Percentiles rank a stretch among this genome's conserved stretches.
Evolutionary conservation across 2,329 filamentous ascomycete genomes (phyloP).

Genomic region (Phyllachora maydis): DNA sequence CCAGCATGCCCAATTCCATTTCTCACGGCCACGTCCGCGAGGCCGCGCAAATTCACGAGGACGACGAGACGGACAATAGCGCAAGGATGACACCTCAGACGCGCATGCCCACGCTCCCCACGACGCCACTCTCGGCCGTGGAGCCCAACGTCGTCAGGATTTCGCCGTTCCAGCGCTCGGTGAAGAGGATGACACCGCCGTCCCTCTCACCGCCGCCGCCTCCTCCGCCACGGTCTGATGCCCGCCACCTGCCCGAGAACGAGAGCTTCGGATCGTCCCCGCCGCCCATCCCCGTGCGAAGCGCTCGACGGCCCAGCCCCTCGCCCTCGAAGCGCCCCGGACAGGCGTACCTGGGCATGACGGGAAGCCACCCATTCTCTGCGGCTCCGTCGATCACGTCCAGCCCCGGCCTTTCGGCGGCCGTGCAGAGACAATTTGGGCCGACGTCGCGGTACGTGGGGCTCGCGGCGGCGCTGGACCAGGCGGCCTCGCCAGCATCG

Average conservation of each 20-base stretch:
- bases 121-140: conserved; percentile 5
- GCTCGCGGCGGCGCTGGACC: too few relatives aligned
- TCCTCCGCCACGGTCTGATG: conserved; percentile 2
- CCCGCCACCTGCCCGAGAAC: conserved; percentile 3
- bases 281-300: conserved; percentile 6
- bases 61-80: conserved; percentile 8
- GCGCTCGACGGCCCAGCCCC: too few relatives aligned
- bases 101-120: conserved; percentile 5
- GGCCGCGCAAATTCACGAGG: conserved; percentile 13
- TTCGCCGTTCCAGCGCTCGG: conserved; percentile 4
- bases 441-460: conserved; percentile 1
- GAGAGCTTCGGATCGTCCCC: conserved; percentile 1
- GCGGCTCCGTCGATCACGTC: conserved; percentile 4
- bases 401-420: conserved; percentile 8
- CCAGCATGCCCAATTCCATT: conserved; percentile 7
- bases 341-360: too few relatives aligned
- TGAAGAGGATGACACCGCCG: conserved; percentile 5
- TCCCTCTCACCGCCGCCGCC: too few relatives aligned
- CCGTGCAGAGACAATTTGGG: conserved; percentile 12
- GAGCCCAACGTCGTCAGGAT: conserved; percentile 8
- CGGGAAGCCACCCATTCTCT: too few relatives aligned
- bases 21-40: conserved; percentile 14
- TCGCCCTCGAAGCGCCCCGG: too few relatives aligned
- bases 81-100: conserved; percentile 3
- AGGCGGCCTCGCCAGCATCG: too few relatives aligned